A percentile compares a stretch with the other conserved stretches of the same genome.
These are phyloP conservation scores for Aegilops umbellulata DNA, from an alignment of 176 grass and related monocot species.

Conservation along the genomic window DNA sequence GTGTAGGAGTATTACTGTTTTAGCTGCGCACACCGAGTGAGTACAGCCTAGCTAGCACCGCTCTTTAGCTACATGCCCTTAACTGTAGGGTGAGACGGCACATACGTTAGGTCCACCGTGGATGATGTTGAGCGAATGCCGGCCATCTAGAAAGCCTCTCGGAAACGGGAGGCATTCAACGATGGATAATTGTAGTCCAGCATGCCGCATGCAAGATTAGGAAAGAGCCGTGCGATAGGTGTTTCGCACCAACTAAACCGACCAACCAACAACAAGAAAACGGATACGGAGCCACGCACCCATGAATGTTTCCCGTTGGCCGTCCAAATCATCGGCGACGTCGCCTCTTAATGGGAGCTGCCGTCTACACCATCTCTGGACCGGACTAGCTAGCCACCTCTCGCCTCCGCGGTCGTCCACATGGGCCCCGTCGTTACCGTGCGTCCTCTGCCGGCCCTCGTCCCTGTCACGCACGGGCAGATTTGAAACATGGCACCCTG, in stretches of 20 bases:
- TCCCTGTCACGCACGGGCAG: too few relatives aligned
- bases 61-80: neutral
- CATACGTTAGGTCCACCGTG: neutral
- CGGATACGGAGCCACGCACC: neutral
- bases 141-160: conserved; percentile 16
- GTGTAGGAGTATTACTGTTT: too few relatives aligned
- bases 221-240: neutral
- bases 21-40: too few relatives aligned
- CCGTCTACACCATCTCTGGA: neutral
- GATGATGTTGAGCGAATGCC: neutral
- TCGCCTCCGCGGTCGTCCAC: too few relatives aligned
- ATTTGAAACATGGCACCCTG: too few relatives aligned
- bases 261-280: neutral
- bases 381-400: too few relatives aligned
- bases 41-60: too few relatives aligned
- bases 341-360: conserved; percentile 22
- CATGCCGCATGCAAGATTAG: neutral
- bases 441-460: too few relatives aligned
- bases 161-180: neutral
- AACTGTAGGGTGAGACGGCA: neutral
- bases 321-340: conserved; percentile 17
- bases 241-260: neutral
- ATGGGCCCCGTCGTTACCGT: too few relatives aligned
- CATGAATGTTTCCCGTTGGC: conserved; percentile 24
- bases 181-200: neutral